Evolutionary conservation across 1,284 basidiomycete species (phyloP), one percentile per base, ranked within the genome.

Genomic region (Xanthoconium separans): DNA sequence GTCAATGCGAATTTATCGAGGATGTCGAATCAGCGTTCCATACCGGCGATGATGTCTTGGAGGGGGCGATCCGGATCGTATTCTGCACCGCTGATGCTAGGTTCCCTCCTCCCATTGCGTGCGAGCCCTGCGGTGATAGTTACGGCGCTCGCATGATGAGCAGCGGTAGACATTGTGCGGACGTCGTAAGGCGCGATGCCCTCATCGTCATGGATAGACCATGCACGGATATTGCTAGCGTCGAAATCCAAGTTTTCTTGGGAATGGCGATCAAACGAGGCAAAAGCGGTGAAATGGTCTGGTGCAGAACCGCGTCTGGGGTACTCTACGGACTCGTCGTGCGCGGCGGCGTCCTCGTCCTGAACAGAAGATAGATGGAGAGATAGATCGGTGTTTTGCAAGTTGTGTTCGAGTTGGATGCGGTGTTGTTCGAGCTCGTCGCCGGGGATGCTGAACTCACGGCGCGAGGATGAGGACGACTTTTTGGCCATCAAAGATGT

Each of bases 21-120:
- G 18, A 0, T 11, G 2, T 33, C 80, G 42, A 81, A 70, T 58
- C 73, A 75, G 47, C 72, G 75, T 44, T 76, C 74, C 27, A 80
- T 80, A 48, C 81, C 81, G 31, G 80, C 82, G 51, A 90, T 80
- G 66, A 91, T 87, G 37, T 84, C 82, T 55, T 89, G 83, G 24
- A 95, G 69, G 15, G 88, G 89, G 41, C 93, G 76, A 47, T 95
- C 92, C 2, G 92, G 91, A 66, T 95, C 92, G 61, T 91, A 95
- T 66, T 95, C 92, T 41, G 84, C 87, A 27, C 84, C 87, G 63
- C 85, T 89, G 37, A 87, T 66, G 61, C 83, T 87, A 34, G 78
- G 69, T 58, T 80, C 84, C 53, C 83, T 73, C 55, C 77, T 70
- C 22, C 69, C 69, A 7, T 72, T 74, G 20, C 84, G 73, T 4